phyloP scores from a whole-genome alignment of 208 protist genomes.

The Wallacemonas sp. region DNA sequence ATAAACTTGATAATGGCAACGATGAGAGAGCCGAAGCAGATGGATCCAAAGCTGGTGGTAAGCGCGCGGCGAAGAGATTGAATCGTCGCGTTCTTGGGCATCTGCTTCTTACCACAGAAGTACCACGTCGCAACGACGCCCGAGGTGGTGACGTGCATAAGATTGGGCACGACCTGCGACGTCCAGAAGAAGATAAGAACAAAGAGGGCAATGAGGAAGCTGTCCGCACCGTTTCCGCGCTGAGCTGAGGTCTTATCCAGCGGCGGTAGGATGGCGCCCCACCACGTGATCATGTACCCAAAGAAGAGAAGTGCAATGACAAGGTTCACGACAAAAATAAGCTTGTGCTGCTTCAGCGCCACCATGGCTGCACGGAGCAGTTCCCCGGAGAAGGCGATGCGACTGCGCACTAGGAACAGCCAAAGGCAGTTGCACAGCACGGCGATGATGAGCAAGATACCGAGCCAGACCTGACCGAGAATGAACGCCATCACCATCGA shows the following conservation, averaged over 20 bases:
- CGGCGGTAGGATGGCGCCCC: conserved; percentile 31
- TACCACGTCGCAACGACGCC: conserved; percentile 90
- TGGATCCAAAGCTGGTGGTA: conserved; percentile 87
- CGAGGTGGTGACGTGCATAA: conserved; percentile 82
- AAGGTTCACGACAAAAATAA: conserved; percentile 52
- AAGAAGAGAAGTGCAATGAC: conserved; percentile 30
- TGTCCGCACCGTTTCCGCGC: conserved; percentile 32
- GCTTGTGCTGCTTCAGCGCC: conserved; percentile 57
- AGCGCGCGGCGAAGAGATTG: conserved; percentile 71
- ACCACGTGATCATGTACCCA: conserved; percentile 63
- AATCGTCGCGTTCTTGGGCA: conserved; percentile 71
- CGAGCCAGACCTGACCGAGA: conserved; percentile 23
- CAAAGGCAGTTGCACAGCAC: conserved; percentile 37
- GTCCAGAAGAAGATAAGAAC: conserved; percentile 65
- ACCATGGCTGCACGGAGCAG: conserved; percentile 49
- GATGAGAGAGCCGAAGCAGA: conserved; percentile 92
- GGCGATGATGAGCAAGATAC: conserved; percentile 44
- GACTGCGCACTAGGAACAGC: conserved; percentile 61
- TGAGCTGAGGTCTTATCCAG: conserved; percentile 34
- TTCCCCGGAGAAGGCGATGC: conserved; percentile 78
- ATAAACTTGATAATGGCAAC: conserved; percentile 86
- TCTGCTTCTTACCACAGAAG: conserved; percentile 69
- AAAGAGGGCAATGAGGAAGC: conserved; percentile 45
- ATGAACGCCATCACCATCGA: conserved; percentile 40
- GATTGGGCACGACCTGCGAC: conserved; percentile 72